Evolutionary conservation across 306 rosid genomes (phyloP), one percentile per base, ranked within the genome.

Genomic region (Herpetospermum pedunculosum): DNA sequence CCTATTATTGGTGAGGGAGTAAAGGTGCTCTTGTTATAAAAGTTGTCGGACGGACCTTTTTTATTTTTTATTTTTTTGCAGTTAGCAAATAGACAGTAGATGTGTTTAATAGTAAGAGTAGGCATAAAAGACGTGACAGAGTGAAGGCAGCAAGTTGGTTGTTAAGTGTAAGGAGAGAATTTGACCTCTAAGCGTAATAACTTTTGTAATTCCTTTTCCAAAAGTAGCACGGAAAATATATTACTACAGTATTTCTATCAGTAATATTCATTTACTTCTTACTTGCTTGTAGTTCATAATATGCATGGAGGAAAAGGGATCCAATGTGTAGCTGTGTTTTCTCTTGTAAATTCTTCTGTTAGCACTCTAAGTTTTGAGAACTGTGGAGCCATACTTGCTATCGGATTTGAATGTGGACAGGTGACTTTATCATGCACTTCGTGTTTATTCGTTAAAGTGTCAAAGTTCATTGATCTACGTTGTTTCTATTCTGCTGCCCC

Each of bases 381-480:
- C 70, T 77, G 47, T 75, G 96, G 97, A 81, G 79, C 77, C 64
- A 80, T 79, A 80, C 93, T 92, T 76, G 80, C 80, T 16, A 85
- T 90, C 50, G 96, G 96, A 72, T 90, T 85, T 85, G 90, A 88
- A 74, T 60, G 86, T 81, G 98, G 98, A 72, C 85, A 72, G 90
- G 98, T 92, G 77, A 81, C 84, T 35, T 40, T 83, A 67, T 77
- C 60, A 47, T 38, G 58, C 63, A 50, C 53, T 32, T 65, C 62
- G 54, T 35, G 70, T 52, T 71, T 58, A 25, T 68, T 74, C 57
- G 32, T 60, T 63, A 23, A 11, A 26, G 37, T 64, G 59, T 32
- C 38, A 26, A 26, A 69, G 12, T 41, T 69, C 15, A 18, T 68
- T 68, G 49, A 68, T 26, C 54, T 13, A 25, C 18, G 41, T 26